These are phyloP conservation scores for Nakazawaea populi DNA, from an alignment of 805 yeast species.

Conservation along the genomic window DNA sequence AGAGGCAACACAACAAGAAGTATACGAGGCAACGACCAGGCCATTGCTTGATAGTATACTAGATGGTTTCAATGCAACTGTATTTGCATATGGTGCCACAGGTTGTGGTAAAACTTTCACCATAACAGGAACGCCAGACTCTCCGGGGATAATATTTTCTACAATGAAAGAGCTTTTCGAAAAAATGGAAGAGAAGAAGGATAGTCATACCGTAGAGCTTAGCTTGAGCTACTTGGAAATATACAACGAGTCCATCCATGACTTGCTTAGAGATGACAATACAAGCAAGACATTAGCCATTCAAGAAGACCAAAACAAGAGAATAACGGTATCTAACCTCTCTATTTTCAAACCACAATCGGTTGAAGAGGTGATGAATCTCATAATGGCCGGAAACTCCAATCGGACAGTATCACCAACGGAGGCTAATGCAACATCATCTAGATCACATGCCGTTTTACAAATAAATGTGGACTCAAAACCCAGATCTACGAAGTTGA, in stretches of 20 bases:
- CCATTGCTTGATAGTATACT: constrained; percentile 70
- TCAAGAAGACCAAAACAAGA: constrained; percentile 63
- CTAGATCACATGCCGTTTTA: constrained; percentile 90
- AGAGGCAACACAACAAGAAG: constrained; percentile 56
- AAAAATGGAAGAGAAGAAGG: constrained; percentile 49
- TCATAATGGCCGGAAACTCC: constrained; percentile 64
- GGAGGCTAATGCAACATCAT: constrained; percentile 84
- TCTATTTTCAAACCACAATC: constrained; percentile 54
- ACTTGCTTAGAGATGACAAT: constrained; percentile 44
- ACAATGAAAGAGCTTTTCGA: constrained; percentile 73
- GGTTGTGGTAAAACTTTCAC: constrained; percentile 98
- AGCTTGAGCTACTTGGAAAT: constrained; percentile 77
- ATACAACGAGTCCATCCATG: constrained; percentile 85
- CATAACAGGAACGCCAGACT: constrained; percentile 64
- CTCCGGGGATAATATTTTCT: constrained; percentile 75
- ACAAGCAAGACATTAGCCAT: constrained; percentile 44
- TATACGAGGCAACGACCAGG: constrained; percentile 58
- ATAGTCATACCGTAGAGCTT: constrained; percentile 52
- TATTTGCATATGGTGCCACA: constrained; percentile 95
- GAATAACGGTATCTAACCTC: constrained; percentile 67
- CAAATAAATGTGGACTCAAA: constrained; percentile 67
- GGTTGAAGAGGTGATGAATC: constrained; percentile 73
- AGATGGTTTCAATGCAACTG: constrained; percentile 86
- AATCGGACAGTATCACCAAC: constrained; percentile 85
- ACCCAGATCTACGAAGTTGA: constrained; percentile 53